These are phyloP conservation scores for Danielia oregonensis DNA, from an alignment of 805 yeast genomes.

Conservation along the genomic window DNA sequence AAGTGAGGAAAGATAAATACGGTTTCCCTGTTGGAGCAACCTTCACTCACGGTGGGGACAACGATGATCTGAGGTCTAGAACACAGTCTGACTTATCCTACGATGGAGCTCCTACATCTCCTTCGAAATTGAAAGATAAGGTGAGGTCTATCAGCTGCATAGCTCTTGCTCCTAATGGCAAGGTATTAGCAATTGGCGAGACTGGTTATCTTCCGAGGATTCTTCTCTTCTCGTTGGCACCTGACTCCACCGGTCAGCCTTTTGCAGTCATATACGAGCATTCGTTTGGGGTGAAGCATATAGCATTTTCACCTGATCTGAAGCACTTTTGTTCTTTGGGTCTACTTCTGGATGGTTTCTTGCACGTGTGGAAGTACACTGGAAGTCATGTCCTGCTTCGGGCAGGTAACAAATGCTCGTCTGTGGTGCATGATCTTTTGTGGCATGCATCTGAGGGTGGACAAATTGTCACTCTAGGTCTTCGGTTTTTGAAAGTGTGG, in stretches of 20 bases:
- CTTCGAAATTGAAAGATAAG: slow-evolving; percentile 32
- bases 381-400: slow-evolving; percentile 19
- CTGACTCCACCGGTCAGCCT: slow-evolving; percentile 45
- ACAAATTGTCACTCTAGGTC: slow-evolving; percentile 53
- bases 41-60: slow-evolving; percentile 9
- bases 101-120: slow-evolving; percentile 7
- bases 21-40: slow-evolving; percentile 26
- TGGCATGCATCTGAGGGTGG: slow-evolving; percentile 44
- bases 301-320: slow-evolving; percentile 60
- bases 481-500: slow-evolving; percentile 64
- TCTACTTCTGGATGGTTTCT: slow-evolving; percentile 62
- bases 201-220: slow-evolving; percentile 66
- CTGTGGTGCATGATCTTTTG: slow-evolving; percentile 48
- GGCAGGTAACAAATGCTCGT: slow-evolving; percentile 61
- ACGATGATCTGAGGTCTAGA: slow-evolving; percentile 5
- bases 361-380: slow-evolving; percentile 55
- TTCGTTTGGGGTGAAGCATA: slow-evolving; percentile 54
- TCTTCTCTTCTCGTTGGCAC: slow-evolving; percentile 54
- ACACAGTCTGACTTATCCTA: slow-evolving; percentile 4
- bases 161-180: slow-evolving; percentile 54
- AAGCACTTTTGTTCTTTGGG: slow-evolving; percentile 58
- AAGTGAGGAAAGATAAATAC: slow-evolving; percentile 24
- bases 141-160: slow-evolving; percentile 54
- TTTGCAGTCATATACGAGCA: slow-evolving; percentile 57
- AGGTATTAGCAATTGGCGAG: slow-evolving; percentile 65